Base-by-base conservation (phyloP, 352 stramenopile genomes). In the Globisporangium nagaii region DNA sequence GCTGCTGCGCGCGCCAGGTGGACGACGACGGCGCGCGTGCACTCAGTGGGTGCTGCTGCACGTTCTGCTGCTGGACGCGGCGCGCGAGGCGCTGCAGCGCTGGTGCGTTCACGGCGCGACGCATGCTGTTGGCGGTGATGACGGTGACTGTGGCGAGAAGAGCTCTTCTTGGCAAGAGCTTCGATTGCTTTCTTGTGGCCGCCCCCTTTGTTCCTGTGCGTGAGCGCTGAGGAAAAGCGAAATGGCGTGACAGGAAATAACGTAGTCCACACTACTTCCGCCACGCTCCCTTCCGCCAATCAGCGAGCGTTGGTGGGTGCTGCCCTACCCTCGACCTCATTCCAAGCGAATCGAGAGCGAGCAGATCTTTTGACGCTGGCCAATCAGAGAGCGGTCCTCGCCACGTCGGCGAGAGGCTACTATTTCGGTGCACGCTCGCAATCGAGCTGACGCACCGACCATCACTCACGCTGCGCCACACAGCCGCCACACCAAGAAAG, bases 21-120 rank as follows among this genome's bases (percentile, higher is more conserved):
- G 43, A 39, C 25, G 37, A 39, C 17, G 54, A 37, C n/a, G 31
- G 49, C 24, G 28, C 17, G 2, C 36, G 11, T 3, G 20, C 25
- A 10, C 13, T 36, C n/a, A 69, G 41, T 7, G 10, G 44, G 12
- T 40, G 40, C 10, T 8, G 31, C 25, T 47, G 50, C 37, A 20
- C 25, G 9, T 60, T 48, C 49, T 41, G 39, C 39, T 58, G 47
- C 40, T 54, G 45, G 27, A 62, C 35, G 40, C 49, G 66, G 32
- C 63, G 67, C 27, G 68, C 44, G 63, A 80, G 62, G 35, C 60
- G 63, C 68, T 80, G 72, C 42, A 85, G 41, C 59, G 69, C 65
- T 36, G 70, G 61, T 30, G 63, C 64, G 27, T 71, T 66, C 51
- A 79, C 47, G 19, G 63, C 72, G 46, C 72, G 70, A 63, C 74